Conservation (phyloP, 164 flowering plant species). For the Umbellularia californica region DNA sequence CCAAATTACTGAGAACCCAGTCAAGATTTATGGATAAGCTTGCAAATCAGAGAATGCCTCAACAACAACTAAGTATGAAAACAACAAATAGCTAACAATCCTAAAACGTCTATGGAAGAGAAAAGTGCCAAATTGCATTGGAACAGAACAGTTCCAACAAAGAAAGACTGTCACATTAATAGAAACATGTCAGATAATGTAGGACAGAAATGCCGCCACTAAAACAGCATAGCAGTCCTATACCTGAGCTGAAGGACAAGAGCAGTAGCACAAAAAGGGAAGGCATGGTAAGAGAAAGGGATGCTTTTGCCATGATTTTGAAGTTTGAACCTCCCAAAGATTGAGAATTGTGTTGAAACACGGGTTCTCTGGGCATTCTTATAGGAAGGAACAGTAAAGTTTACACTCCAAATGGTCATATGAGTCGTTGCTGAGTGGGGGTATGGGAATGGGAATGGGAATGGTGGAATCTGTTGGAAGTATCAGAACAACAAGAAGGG, state of each 20-base stretch:
- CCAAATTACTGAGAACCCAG: too few relatives aligned
- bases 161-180: too few relatives aligned
- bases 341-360: background rate
- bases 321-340: background rate
- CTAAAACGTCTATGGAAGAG: too few relatives aligned
- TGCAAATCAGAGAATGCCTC: too few relatives aligned
- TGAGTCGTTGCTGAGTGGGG: background rate
- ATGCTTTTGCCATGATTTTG: constrained; percentile 20
- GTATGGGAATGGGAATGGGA: too few relatives aligned
- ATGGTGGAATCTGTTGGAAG: background rate
- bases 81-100: too few relatives aligned
- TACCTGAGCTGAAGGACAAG: constrained; percentile 13
- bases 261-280: constrained; percentile 8
- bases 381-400: background rate
- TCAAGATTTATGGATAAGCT: too few relatives aligned
- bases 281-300: constrained; percentile 14
- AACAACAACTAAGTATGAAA: too few relatives aligned
- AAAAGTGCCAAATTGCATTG: too few relatives aligned
- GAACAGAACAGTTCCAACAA: too few relatives aligned
- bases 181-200: too few relatives aligned
- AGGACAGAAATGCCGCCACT: background rate
- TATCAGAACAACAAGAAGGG: background rate
- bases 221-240: too few relatives aligned
- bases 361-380: background rate
- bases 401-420: background rate